These are phyloP conservation scores for Favolaschia claudopus DNA, from an alignment of 768 basidiomycete species.

Conservation along the genomic window DNA sequence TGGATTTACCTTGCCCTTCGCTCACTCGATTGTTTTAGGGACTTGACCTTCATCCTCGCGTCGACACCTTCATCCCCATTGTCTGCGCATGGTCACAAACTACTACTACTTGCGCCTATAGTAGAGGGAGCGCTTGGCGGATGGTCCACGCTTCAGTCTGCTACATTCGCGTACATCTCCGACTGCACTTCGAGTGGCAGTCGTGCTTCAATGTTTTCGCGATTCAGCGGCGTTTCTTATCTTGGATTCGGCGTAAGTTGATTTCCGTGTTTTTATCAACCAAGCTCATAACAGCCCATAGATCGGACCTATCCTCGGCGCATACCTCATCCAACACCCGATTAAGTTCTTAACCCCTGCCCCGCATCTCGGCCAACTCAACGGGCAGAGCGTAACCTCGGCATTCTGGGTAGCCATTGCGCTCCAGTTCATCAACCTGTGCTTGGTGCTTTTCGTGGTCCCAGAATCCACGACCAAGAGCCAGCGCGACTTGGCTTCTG, in stretches of 20 bases:
- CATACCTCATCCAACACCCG: conserved; percentile 54
- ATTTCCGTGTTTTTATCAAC: background rate
- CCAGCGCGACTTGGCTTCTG: conserved; percentile 43
- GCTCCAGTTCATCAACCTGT: conserved; percentile 57
- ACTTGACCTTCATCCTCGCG: conserved; percentile 84
- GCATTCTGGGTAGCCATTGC: conserved; percentile 59
- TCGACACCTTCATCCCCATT: conserved; percentile 73
- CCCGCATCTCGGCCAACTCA: conserved; percentile 16
- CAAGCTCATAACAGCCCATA: background rate
- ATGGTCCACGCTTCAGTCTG: conserved; percentile 78
- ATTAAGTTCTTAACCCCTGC: conserved; percentile 29
- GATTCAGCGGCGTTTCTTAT: conserved; percentile 81
- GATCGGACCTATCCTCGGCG: conserved; percentile 78
- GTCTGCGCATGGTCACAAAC: conserved; percentile 74
- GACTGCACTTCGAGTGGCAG: conserved; percentile 88
- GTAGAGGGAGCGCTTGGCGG: conserved; percentile 88
- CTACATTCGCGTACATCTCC: conserved; percentile 83
- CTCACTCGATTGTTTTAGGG: conserved; percentile 52
- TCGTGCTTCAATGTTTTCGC: conserved; percentile 73
- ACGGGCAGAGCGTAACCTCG: conserved; percentile 45
- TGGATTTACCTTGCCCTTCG: conserved; percentile 7
- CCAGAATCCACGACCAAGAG: conserved; percentile 64
- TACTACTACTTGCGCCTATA: conserved; percentile 83
- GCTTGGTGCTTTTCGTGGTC: conserved; percentile 75
- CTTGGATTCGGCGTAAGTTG: conserved; percentile 65